Conservation (phyloP, 2,329 filamentous ascomycete genomes). For the Fusarium napiforme region DNA sequence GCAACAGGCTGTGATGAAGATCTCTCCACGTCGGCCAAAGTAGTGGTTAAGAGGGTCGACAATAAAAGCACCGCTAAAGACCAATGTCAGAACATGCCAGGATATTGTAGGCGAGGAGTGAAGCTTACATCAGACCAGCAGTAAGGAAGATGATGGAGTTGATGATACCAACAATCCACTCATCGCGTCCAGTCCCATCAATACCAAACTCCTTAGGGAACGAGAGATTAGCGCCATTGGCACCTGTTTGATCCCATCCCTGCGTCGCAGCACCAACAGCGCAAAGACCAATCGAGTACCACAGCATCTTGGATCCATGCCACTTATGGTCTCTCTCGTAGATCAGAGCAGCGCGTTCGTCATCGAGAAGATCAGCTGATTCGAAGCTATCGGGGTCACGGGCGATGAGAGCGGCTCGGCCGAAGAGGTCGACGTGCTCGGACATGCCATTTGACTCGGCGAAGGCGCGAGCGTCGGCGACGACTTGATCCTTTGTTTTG, state of each 20-base stretch:
- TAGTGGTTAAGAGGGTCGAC: conserved; percentile 69
- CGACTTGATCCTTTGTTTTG: conserved; percentile 4
- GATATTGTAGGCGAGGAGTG: too few relatives aligned
- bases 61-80: conserved; percentile 43
- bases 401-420: conserved; percentile 19
- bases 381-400: conserved; percentile 14
- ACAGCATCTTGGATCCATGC: conserved; percentile 69
- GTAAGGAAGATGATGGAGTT: conserved; percentile 54
- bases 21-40: conserved; percentile 62
- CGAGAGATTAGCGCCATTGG: conserved; percentile 70
- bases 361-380: conserved; percentile 17
- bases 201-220: conserved; percentile 62
- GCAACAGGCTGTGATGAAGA: conserved; percentile 80
- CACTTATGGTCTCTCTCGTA: conserved; percentile 74
- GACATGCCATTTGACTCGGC: conserved; percentile 23
- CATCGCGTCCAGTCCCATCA: conserved; percentile 46
- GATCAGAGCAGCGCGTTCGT: conserved; percentile 58
- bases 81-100: not conserved
- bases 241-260: conserved; percentile 73
- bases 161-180: conserved; percentile 70
- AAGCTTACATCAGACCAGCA: conserved; percentile 48
- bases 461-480: conserved; percentile 12
- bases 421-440: conserved; percentile 17
- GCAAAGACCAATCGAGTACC: conserved; percentile 73
- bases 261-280: conserved; percentile 75